phyloP scores from a whole-genome alignment of 2,329 filamentous ascomycete genomes.

The Parafenestella ontariensis region DNA sequence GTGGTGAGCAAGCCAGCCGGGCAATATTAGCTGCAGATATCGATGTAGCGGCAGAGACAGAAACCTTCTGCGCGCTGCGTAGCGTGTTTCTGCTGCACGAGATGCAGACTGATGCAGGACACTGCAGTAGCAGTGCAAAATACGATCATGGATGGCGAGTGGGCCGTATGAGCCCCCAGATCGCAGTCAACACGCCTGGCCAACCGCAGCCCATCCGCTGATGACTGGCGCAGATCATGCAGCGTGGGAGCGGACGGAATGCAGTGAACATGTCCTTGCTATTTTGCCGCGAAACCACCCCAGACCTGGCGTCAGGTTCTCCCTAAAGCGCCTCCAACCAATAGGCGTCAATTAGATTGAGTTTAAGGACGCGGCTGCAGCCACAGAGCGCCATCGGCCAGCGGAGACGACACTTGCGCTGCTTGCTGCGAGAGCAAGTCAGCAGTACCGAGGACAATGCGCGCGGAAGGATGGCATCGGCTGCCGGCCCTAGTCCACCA shows the following conservation, averaged over 20 bases:
- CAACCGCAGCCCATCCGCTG: conserved; percentile 39
- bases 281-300: conserved; percentile 41
- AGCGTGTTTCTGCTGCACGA: conserved; percentile 40
- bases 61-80: conserved; percentile 33
- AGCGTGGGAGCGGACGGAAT: conserved; percentile 40
- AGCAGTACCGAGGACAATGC: conserved; percentile 17
- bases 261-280: conserved; percentile 41
- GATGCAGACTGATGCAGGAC: conserved; percentile 35
- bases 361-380: conserved; percentile 43
- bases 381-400: conserved; percentile 30
- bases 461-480: conserved; percentile 13
- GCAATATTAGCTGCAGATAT: conserved; percentile 40
- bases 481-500: conserved; percentile 23
- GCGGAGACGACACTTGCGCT: conserved; percentile 28
- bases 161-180: conserved; percentile 33
- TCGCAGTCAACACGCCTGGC: conserved; percentile 32
- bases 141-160: conserved; percentile 26
- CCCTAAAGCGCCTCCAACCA: conserved; percentile 32
- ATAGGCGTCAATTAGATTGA: conserved; percentile 44
- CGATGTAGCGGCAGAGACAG: conserved; percentile 23
- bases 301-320: conserved; percentile 43
- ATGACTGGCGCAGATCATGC: conserved; percentile 47
- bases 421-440: conserved; percentile 58
- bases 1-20: conserved; percentile 32
- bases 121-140: conserved; percentile 26